phyloP scores from a whole-genome alignment of 768 basidiomycete species.

The Serendipita sp. region DNA sequence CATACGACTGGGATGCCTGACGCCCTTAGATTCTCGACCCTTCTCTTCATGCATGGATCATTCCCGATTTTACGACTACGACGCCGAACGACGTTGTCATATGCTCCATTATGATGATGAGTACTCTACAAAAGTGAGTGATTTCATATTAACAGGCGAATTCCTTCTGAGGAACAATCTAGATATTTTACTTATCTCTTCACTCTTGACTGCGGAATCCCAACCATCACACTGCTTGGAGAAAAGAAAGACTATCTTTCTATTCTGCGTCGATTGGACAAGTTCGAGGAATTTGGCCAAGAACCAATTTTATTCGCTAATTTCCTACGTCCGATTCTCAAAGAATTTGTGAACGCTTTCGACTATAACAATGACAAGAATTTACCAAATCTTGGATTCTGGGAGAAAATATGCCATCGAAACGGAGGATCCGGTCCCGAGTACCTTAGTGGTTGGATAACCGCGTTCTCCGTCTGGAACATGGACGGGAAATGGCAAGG shows the following conservation, averaged over 20 bases:
- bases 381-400: slow-evolving; percentile 12
- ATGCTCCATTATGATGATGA: slow-evolving; percentile 27
- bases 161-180: not conserved
- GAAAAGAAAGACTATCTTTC: slow-evolving; percentile 24
- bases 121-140: slow-evolving; percentile 19
- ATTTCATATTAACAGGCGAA: not conserved
- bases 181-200: slow-evolving; percentile 23
- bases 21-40: slow-evolving; percentile 9
- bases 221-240: slow-evolving; percentile 29
- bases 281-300: slow-evolving; percentile 23
- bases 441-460: slow-evolving; percentile 9
- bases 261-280: slow-evolving; percentile 23
- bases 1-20: not conserved
- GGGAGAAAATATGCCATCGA: slow-evolving; percentile 10
- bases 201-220: slow-evolving; percentile 23
- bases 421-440: slow-evolving; percentile 1
- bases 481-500: slow-evolving; percentile 9
- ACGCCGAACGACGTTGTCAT: slow-evolving; percentile 23
- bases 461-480: slow-evolving; percentile 9
- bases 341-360: slow-evolving; percentile 18
- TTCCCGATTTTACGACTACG: slow-evolving; percentile 30
- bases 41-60: slow-evolving; percentile 24
- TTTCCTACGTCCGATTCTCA: slow-evolving; percentile 25
- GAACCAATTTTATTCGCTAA: slow-evolving; percentile 22
- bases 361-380: slow-evolving; percentile 9